These are phyloP conservation scores for Alternaria alternata DNA, from an alignment of 2,329 filamentous ascomycete species.

Conservation along the genomic window DNA sequence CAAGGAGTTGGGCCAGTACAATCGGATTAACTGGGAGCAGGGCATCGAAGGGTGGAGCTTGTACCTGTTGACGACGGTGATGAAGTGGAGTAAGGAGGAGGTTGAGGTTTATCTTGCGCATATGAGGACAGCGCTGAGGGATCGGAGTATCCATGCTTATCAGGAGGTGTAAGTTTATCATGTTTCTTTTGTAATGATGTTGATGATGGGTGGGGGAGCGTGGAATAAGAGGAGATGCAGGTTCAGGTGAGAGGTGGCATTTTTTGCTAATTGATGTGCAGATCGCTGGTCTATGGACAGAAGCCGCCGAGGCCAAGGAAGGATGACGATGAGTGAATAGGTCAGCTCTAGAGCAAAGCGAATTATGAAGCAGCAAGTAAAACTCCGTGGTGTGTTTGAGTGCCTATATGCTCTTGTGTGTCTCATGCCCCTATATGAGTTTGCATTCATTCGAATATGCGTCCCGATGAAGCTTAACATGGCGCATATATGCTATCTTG, in stretches of 20 bases:
- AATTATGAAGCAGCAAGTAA: neutral
- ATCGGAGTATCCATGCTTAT: conserved; percentile 40
- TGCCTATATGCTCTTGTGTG: too few species aligned
- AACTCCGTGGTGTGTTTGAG: too few species aligned
- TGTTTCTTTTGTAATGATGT: neutral
- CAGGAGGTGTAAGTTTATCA: conserved; percentile 30
- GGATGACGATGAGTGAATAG: neutral
- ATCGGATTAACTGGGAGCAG: conserved; percentile 37
- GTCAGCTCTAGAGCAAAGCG: neutral
- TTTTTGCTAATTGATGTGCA: conserved; percentile 7
- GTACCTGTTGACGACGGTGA: conserved; percentile 28
- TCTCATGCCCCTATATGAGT: too few species aligned
- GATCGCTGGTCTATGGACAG: conserved; percentile 31
- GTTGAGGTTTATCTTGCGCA: conserved; percentile 53
- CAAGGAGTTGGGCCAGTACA: conserved; percentile 59
- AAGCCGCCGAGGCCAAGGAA: conserved; percentile 17
- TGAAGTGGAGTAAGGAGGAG: conserved; percentile 54
- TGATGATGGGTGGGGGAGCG: too few species aligned
- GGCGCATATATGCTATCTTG: too few species aligned
- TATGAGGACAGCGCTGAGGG: conserved; percentile 36
- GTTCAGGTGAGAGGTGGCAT: too few species aligned
- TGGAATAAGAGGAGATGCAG: fast-evolving
- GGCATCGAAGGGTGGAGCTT: conserved; percentile 40
- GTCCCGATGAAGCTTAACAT: too few species aligned
- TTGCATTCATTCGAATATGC: too few species aligned